phyloP scores from a whole-genome alignment of 768 basidiomycete genomes.

The Strobilomyces echinocephalus region DNA sequence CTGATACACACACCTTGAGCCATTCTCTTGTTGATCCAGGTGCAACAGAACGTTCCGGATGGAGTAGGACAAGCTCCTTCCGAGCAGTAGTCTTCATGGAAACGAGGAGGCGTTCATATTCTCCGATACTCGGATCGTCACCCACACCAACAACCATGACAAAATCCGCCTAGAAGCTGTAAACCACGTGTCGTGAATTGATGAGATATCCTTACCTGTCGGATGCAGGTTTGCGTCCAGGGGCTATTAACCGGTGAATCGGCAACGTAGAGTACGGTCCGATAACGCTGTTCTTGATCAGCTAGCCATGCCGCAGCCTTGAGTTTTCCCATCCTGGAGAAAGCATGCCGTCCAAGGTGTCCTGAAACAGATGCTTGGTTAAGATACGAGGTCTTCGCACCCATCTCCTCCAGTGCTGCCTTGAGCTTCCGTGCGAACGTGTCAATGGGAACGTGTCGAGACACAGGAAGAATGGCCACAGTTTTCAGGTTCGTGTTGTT shows the following conservation, averaged over 20 bases:
- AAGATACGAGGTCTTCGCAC: constrained; percentile 88
- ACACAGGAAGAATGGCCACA: constrained; percentile 84
- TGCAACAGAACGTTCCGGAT: constrained; percentile 82
- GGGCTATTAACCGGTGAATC: constrained; percentile 92
- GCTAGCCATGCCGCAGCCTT: constrained; percentile 92
- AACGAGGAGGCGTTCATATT: constrained; percentile 88
- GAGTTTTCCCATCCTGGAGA: constrained; percentile 93
- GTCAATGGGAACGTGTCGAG: constrained; percentile 83
- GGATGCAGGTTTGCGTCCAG: constrained; percentile 98
- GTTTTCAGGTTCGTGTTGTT: constrained; percentile 91
- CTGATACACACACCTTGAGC: constrained; percentile 63
- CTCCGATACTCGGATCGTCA: constrained; percentile 85
- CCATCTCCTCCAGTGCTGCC: constrained; percentile 82
- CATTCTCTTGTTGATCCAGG: constrained; percentile 94
- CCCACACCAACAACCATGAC: constrained; percentile 94
- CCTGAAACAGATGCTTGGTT: constrained; percentile 91
- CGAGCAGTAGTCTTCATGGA: constrained; percentile 98
- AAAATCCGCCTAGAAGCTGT: constrained; percentile 67
- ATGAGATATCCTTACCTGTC: constrained; percentile 55
- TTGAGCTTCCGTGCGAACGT: constrained; percentile 88
- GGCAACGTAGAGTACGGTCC: constrained; percentile 92
- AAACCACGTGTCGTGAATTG: constrained; percentile 1
- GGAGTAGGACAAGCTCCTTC: constrained; percentile 91
- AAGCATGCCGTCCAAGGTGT: constrained; percentile 92
- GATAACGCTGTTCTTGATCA: constrained; percentile 89